Evolutionary conservation across 2,329 filamentous ascomycete species (phyloP), one percentile per base, ranked within the genome.

Genomic region (Chaetomium olivaceum): DNA sequence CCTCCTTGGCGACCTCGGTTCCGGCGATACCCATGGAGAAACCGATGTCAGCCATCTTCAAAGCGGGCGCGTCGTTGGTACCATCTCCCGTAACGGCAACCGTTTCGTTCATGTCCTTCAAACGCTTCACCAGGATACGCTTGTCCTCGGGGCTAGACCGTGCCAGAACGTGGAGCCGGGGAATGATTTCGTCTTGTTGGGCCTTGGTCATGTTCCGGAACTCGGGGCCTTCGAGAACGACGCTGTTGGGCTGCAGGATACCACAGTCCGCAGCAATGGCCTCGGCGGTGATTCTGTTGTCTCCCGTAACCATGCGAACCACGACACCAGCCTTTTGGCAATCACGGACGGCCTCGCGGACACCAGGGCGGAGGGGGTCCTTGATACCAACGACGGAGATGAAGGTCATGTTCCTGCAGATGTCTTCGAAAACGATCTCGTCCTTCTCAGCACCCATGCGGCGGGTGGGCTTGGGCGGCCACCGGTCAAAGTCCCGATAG

Each of bases 1-100:
- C 91, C 77, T 94, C 91, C 77, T 93, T 93, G 55, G 91, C 91
- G 48, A 94, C 91, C 76, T 93, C 91, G 0, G 91, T 93, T 67
- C 91, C 91, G 16, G 91, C 85, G 61, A 93, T 91, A 70, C 91
- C 91, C 91, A 94, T 94, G 21, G 91, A 92, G 77, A 94, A 93
- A 29, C 91, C 91, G 58, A 94, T 89, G 73, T 94, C 91, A 7
- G 91, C 91, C 72, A 89, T 89, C 78, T 91, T 93, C 58, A 94
- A 82, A 58, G 91, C 91, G 29, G 91, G 91, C 4, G 90, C 91
- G 77, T 94, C 91, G 75, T 94, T 94, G 71, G 91, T 93, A 63
- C 91, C 91, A 73, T 94, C 91, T 70, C 91, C 91, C 33, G 91
- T 94, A 12, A 93, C 91, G 54, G 91, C 91, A 60, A 94, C 91